Base-by-base conservation (phyloP, 768 basidiomycete species). In the Leccinum aurantiacum region DNA sequence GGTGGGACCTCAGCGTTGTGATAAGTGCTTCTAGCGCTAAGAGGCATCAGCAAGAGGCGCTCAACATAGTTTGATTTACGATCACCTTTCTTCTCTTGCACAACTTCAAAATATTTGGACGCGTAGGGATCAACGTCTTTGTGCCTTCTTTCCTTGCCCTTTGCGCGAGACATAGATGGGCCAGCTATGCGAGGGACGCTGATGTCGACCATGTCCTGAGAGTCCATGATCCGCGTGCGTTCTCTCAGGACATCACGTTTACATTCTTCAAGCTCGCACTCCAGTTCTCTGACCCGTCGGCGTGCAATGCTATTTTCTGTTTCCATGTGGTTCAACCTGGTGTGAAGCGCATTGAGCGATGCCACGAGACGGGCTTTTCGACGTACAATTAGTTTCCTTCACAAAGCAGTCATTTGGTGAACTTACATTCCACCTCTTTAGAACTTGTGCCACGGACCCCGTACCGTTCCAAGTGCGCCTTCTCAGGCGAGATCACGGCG, bases 61-160 rank as follows among this genome's bases (percentile, higher is more conserved):
- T 47, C 14, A 15, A 6, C 1, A 49, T n/a, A 22, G 33, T n/a
- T 33, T 41, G 31, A 41, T 50, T 35, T n/a, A 10, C n/a, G 68
- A 74, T 10, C 53, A 93, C 93, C 91, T 80, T 91, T 91, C 72
- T 95, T 95, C 72, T 95, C 93, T 61, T 91, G 89, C 0, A 95
- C 89, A 5, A 85, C 89, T 63, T 91, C 88, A 58, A 81, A 81
- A 64, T 94, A 93, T 54, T 87, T 77, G 61, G 79, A 77, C 24
- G 76, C 70, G 27, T 79, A 47, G 2, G 56, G 50, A 14, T 79
- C 76, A 52, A 76, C 75, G 10, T 77, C 77, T 46, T 78, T 79
- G 25, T 41, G 49, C 52, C 63, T 67, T 55, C 27, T 71, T 53
- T 73, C 69, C 33, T 74, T 75, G 7, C 69, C 69, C 53, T 68